Conservation (phyloP, 2,329 filamentous ascomycete species). For the Pseudogymnoascus sp. region DNA sequence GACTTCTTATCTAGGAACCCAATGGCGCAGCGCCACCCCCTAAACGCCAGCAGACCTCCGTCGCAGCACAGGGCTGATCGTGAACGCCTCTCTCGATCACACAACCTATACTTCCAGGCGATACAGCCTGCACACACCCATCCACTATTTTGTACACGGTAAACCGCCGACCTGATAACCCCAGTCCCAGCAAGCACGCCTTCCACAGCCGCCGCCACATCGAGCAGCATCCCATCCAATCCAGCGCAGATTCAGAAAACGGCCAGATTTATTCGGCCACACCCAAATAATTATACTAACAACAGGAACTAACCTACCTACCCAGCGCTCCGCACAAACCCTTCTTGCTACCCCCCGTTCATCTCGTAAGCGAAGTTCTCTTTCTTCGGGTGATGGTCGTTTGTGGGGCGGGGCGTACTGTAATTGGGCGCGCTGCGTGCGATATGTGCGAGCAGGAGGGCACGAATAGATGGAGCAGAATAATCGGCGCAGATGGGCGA, state of each 20-base stretch:
- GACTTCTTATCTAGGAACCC: neutral
- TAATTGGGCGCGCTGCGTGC: neutral
- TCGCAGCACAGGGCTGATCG: constrained; percentile 23
- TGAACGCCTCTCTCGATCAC: neutral
- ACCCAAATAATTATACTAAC: constrained; percentile 3
- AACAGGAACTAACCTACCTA: neutral
- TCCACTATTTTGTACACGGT: neutral
- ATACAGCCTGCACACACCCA: neutral
- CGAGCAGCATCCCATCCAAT: neutral
- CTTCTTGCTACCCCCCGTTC: neutral
- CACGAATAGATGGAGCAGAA: neutral
- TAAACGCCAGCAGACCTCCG: constrained; percentile 29
- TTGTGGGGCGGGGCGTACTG: neutral
- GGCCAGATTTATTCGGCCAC: neutral
- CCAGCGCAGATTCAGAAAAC: neutral
- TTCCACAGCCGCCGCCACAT: neutral
- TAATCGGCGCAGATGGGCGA: neutral
- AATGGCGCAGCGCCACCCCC: constrained; percentile 15
- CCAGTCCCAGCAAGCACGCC: neutral
- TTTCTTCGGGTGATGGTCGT: neutral
- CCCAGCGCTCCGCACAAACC: neutral
- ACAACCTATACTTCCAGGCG: neutral
- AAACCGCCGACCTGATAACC: neutral
- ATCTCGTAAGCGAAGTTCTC: constrained; percentile 4
- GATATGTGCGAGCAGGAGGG: neutral